These are phyloP conservation scores for Flaveria bidentis DNA, from an alignment of 129 eudicot genomes.

Conservation along the genomic window DNA sequence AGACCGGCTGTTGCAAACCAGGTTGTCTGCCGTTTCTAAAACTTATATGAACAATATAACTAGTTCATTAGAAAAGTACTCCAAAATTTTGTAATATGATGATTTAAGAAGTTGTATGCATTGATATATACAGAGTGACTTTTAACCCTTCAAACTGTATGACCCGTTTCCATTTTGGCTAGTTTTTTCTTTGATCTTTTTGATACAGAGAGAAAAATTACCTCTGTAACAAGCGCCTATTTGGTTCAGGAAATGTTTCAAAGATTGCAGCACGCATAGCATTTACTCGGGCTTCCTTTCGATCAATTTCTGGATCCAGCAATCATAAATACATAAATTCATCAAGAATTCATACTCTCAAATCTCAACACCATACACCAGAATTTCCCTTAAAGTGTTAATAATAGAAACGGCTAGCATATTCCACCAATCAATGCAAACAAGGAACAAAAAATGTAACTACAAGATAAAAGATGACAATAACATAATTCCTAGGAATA, in stretches of 20 bases:
- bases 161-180: no score
- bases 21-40: no score
- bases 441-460: background rate
- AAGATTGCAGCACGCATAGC: slow-evolving; percentile 82
- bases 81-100: no score
- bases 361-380: background rate
- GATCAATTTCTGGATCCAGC: slow-evolving; percentile 64
- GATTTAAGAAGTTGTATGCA: background rate
- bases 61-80: no score
- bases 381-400: background rate
- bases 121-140: no score
- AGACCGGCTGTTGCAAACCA: no score
- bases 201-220: slow-evolving; percentile 16
- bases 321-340: slow-evolving; percentile 8
- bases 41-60: no score
- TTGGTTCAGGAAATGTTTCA: slow-evolving; percentile 98
- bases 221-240: slow-evolving; percentile 93
- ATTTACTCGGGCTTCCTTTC: slow-evolving; percentile 79
- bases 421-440: background rate
- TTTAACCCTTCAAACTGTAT: no score
- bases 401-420: background rate
- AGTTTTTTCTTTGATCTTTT: background rate
- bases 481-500: background rate
- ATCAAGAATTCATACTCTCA: background rate
- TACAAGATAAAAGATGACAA: background rate